Evolutionary conservation across 2,329 filamentous ascomycete genomes (phyloP).

Genomic region (Arthroderma sp.): DNA sequence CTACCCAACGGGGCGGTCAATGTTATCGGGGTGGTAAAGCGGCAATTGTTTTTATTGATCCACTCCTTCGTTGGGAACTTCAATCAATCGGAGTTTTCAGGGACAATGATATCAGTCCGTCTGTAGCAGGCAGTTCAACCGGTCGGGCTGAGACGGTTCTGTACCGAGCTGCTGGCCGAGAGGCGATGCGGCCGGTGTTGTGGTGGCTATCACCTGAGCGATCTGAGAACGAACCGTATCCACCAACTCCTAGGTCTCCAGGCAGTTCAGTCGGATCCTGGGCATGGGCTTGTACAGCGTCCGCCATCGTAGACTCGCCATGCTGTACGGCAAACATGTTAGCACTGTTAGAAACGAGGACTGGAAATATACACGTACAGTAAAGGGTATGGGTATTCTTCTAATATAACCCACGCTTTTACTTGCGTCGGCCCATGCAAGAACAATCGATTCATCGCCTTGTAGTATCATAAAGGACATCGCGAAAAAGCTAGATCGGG

Average conservation of each 20-base stretch:
- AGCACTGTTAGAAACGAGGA: not conserved
- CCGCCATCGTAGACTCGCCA: not conserved
- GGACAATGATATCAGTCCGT: constrained; percentile 4
- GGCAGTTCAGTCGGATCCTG: not conserved
- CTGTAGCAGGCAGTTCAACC: constrained; percentile 11
- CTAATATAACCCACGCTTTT: constrained; percentile 25
- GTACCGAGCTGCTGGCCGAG: not conserved
- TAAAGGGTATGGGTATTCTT: constrained; percentile 14
- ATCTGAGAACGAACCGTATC: not conserved
- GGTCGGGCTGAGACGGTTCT: constrained; percentile 1
- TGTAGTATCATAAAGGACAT: constrained; percentile 30
- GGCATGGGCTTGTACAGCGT: not conserved
- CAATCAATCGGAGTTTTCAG: not conserved
- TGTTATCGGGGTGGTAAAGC: not conserved
- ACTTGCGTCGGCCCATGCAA: constrained; percentile 31
- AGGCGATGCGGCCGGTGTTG: not conserved
- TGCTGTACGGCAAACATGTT: not conserved
- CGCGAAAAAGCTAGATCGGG: constrained; percentile 28
- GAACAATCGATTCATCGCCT: constrained; percentile 30
- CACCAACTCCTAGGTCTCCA: not conserved
- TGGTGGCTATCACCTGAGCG: not conserved
- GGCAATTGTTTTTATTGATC: not conserved
- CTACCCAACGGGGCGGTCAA: too few relatives aligned
- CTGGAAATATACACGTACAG: constrained; percentile 9
- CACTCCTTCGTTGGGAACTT: not conserved